Evolutionary conservation across 345 rosid species (phyloP), one percentile per base, ranked within the genome.

Genomic region (Lumnitzera littorea): DNA sequence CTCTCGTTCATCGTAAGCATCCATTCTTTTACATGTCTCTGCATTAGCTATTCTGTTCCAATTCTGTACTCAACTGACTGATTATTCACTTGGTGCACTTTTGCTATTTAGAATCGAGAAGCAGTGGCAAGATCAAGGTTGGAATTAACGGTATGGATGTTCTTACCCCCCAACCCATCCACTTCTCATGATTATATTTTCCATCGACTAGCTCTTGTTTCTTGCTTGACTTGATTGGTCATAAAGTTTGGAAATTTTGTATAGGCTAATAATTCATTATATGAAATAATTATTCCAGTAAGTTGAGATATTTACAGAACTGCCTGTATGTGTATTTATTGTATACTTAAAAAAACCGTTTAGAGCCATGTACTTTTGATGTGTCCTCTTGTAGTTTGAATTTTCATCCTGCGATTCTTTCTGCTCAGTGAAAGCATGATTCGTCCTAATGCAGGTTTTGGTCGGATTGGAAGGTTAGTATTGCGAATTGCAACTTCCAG

Each of bases 381-480:
- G 5, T 9, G 43, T 36, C 43, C 43, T 36, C 43, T 36, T 29
- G 3, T 29, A 6, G 36, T 29, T 29, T 29, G 36, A 29, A 29
- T 29, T 3, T 6, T 29, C 5, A 13, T 48, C 54, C 50, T 24
- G 24, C 5, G 10, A 17, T 50, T 13, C 25, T 20, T 4, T 53
- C 20, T 43, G 7, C 8, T 15, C 24, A 14, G 53, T 50, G 15
- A 50, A 15, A 53, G 23, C 2, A 48, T 29, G 59, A 15, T 15
- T n/a, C 23, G 23, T 23, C 25, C n/a, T 69, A 46, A 8, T 57
- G 65, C 82, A 94, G 99, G 99, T 64, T 95, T 91, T 83, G 99
- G 99, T 71, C 91, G 99, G 20, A 91, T 95, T 66, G 99, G 99
- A 60, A 80, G 99, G 78, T 70, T 95, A 84, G 97, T 95, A 57